phyloP scores from a whole-genome alignment of 2,329 filamentous ascomycete genomes.

The Paecilomyces dactylethromorphus region DNA sequence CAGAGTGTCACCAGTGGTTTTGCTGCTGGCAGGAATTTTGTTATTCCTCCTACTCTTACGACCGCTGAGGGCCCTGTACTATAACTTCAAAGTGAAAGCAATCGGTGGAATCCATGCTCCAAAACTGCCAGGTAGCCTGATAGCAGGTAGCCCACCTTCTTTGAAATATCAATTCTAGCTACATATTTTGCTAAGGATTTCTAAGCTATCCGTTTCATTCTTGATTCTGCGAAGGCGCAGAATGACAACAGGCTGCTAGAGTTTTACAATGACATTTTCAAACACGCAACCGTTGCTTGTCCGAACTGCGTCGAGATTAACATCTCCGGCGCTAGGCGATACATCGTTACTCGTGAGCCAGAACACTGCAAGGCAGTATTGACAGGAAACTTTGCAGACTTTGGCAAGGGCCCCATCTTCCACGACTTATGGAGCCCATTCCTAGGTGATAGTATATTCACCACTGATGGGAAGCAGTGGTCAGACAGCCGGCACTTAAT shows the following conservation, averaged over 20 bases:
- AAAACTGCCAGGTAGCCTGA: not conserved
- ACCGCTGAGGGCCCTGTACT: constrained; percentile 2
- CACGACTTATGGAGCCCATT: constrained; percentile 60
- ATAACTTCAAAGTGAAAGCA: constrained; percentile 2
- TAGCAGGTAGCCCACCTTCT: not conserved
- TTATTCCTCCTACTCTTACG: constrained; percentile 1
- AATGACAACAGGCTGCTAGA: constrained; percentile 33
- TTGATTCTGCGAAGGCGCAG: constrained; percentile 4
- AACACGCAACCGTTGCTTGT: constrained; percentile 20
- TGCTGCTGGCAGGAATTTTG: not conserved
- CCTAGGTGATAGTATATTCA: constrained; percentile 58
- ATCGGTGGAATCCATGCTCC: constrained; percentile 18
- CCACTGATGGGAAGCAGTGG: constrained; percentile 67
- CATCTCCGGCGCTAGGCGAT: constrained; percentile 44
- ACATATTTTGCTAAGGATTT: constrained; percentile 3
- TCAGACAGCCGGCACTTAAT: constrained; percentile 67
- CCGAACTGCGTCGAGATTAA: constrained; percentile 56
- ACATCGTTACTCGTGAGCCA: constrained; percentile 66
- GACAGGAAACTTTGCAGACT: constrained; percentile 70
- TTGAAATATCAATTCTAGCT: not conserved
- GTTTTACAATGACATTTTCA: constrained; percentile 51
- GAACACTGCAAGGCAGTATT: constrained; percentile 79
- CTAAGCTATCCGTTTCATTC: constrained; percentile 8
- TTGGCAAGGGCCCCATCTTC: constrained; percentile 71
- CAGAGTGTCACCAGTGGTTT: not conserved